Percentiles rank a stretch among this genome's conserved stretches.
Conservation (phyloP, 1,139 yeast genomes). For the Blastobotrys serpentis region DNA sequence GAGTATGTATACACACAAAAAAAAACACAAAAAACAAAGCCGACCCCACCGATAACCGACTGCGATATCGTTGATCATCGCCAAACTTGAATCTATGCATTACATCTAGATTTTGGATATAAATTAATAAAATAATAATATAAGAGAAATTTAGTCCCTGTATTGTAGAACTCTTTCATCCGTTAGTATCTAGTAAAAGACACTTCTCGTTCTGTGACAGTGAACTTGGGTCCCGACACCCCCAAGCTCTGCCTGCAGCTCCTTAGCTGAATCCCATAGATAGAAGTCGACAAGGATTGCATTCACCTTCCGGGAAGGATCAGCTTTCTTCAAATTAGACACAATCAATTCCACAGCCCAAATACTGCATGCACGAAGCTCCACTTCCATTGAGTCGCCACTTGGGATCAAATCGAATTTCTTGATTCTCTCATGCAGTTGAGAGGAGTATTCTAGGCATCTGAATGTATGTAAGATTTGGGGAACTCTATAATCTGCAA, state of each 20-base stretch:
- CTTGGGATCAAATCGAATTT: slow-evolving; percentile 27
- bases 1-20: background rate
- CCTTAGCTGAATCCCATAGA: slow-evolving; percentile 48
- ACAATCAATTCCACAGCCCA: slow-evolving; percentile 43
- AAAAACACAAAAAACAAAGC: background rate
- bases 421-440: slow-evolving; percentile 29
- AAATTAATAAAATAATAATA: too few relatives aligned
- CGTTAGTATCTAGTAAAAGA: slow-evolving; percentile 35
- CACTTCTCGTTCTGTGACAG: slow-evolving; percentile 42
- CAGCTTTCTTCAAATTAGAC: background rate
- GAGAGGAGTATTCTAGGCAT: slow-evolving; percentile 38
- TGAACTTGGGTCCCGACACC: slow-evolving; percentile 31
- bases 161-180: too few relatives aligned
- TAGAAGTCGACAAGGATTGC: slow-evolving; percentile 44
- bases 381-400: slow-evolving; percentile 41
- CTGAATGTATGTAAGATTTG: slow-evolving; percentile 42
- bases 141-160: too few relatives aligned
- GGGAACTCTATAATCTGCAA: slow-evolving; percentile 48
- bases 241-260: slow-evolving; percentile 31
- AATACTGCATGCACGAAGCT: slow-evolving; percentile 44
- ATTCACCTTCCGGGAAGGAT: slow-evolving; percentile 27
- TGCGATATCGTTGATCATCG: too few relatives aligned
- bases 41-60: too few relatives aligned
- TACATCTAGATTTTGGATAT: too few relatives aligned
- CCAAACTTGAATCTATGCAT: too few relatives aligned